Conservation (phyloP, 257 asterid genomes). For the Scutellaria galericulata region DNA sequence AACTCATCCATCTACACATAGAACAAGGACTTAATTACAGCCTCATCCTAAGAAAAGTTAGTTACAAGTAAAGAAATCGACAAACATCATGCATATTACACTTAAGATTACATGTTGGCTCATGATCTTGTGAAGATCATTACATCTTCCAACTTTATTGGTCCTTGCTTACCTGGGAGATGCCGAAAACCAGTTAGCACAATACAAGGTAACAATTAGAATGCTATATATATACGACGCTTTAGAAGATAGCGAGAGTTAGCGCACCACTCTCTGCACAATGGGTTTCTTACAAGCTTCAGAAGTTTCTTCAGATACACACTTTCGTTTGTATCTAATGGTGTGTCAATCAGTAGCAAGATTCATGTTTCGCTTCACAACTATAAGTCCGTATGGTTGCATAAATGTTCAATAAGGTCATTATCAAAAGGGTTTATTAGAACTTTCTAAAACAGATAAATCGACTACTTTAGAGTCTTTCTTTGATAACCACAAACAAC, state of each 20-base stretch:
- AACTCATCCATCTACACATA: slow-evolving; percentile 13
- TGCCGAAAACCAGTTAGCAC: not conserved
- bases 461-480: not conserved
- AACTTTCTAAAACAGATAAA: too few species aligned
- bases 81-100: not conserved
- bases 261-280: too few species aligned
- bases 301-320: too few species aligned
- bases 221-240: too few species aligned
- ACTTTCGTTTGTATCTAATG: too few species aligned
- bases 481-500: not conserved
- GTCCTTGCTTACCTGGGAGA: slow-evolving; percentile 49
- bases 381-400: not conserved
- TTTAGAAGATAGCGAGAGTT: too few species aligned
- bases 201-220: too few species aligned
- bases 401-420: not conserved
- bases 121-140: slow-evolving; percentile 14
- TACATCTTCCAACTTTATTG: slow-evolving; percentile 42
- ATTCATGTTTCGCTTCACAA: too few species aligned
- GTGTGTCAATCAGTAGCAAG: too few species aligned
- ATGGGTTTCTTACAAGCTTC: too few species aligned
- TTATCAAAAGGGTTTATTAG: not conserved
- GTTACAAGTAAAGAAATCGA: not conserved
- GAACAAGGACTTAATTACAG: slow-evolving; percentile 1
- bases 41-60: not conserved
- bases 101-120: not conserved